Conservation (phyloP, 1,284 basidiomycete genomes). For the Ganoderma resinaceum region DNA sequence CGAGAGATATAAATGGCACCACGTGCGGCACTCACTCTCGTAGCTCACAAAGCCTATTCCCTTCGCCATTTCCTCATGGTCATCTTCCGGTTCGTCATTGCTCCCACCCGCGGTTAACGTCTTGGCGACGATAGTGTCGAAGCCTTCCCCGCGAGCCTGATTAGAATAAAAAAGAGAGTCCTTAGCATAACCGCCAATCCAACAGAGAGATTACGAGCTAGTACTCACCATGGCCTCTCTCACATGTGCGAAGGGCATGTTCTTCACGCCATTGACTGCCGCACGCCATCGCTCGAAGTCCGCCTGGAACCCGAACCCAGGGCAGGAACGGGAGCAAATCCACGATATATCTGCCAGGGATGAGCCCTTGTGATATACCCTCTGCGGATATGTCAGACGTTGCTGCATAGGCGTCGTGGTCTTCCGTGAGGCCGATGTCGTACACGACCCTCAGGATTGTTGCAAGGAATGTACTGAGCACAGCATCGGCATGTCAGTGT, state of each 20-base stretch:
- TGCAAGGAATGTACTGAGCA: slow-evolving; percentile 8
- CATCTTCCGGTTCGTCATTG: background rate
- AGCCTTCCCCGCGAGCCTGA: background rate
- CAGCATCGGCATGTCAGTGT: background rate
- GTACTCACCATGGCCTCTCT: slow-evolving; percentile 8
- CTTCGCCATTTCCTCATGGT: background rate
- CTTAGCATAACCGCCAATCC: background rate
- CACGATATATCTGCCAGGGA: slow-evolving; percentile 9
- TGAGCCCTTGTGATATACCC: background rate
- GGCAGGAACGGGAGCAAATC: slow-evolving; percentile 10
- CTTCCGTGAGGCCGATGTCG: slow-evolving; percentile 6
- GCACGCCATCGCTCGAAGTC: slow-evolving; percentile 34
- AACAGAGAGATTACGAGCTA: background rate
- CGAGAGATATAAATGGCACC: background rate
- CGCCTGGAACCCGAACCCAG: slow-evolving; percentile 12
- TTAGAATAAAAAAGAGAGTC: background rate
- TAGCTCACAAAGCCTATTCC: background rate
- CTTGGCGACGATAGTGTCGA: background rate
- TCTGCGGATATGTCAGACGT: background rate
- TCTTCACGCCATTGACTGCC: slow-evolving; percentile 12
- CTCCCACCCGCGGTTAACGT: background rate
- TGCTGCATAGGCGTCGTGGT: slow-evolving; percentile 1
- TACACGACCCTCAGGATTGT: slow-evolving; percentile 16
- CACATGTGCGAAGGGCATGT: slow-evolving; percentile 9
- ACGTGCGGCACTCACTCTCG: background rate